phyloP scores from a whole-genome alignment of 2,329 filamentous ascomycete genomes.

The Chalaropsis ovoidea region DNA sequence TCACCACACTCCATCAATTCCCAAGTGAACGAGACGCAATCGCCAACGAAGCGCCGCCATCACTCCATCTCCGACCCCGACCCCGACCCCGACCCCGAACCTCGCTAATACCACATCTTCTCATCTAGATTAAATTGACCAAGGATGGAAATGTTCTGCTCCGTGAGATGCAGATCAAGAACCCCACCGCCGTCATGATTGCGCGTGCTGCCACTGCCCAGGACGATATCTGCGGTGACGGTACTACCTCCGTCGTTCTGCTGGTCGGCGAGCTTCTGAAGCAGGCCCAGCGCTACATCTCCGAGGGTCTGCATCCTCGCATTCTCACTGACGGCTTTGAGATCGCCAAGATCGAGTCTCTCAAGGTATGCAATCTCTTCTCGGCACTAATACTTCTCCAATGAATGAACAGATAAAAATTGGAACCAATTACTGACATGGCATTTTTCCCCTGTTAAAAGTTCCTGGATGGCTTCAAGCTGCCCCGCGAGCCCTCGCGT shows the following conservation, averaged over 20 bases:
- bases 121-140: slow-evolving; percentile 82
- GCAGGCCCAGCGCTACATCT: slow-evolving; percentile 92
- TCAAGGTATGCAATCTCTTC: slow-evolving; percentile 54
- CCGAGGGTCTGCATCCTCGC: slow-evolving; percentile 90
- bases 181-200: slow-evolving; percentile 86
- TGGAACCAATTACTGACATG: slow-evolving; percentile 22
- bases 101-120: slow-evolving; percentile 9
- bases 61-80: slow-evolving; percentile 26
- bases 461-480: slow-evolving; percentile 93
- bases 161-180: slow-evolving; percentile 86
- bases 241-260: slow-evolving; percentile 91
- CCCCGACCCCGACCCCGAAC: slow-evolving; percentile 28
- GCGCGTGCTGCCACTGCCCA: slow-evolving; percentile 83
- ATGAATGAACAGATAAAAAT: background rate
- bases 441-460: slow-evolving; percentile 32
- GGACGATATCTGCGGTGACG: slow-evolving; percentile 96
- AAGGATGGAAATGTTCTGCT: slow-evolving; percentile 91
- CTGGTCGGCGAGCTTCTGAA: slow-evolving; percentile 94
- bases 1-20: background rate
- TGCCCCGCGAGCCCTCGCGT: slow-evolving; percentile 76
- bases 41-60: background rate
- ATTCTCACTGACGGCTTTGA: slow-evolving; percentile 98
- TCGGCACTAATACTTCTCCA: slow-evolving; percentile 18
- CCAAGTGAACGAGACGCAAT: background rate
- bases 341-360: slow-evolving; percentile 82